Conservation (phyloP, 2,329 filamentous ascomycete genomes). For the Ilyonectria sp. region DNA sequence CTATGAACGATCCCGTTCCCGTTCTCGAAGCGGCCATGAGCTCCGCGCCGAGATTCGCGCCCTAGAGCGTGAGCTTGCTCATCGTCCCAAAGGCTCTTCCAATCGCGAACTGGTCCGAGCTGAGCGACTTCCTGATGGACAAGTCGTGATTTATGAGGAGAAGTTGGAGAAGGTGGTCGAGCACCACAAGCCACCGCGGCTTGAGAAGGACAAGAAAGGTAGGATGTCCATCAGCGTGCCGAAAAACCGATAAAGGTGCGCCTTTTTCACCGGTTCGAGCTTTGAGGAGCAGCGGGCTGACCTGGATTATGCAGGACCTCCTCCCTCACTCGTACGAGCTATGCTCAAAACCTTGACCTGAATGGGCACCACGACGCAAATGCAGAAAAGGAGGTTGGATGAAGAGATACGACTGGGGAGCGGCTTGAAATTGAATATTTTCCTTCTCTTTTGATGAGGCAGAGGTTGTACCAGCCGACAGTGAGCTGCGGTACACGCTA, state of each 20-base stretch:
- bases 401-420: slow-evolving; percentile 12
- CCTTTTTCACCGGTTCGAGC: slow-evolving; percentile 43
- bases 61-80: slow-evolving; percentile 70
- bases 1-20: slow-evolving; percentile 59
- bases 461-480: slow-evolving; percentile 4
- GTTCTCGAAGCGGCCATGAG: slow-evolving; percentile 69
- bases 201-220: slow-evolving; percentile 96
- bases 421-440: slow-evolving; percentile 27
- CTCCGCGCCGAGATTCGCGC: slow-evolving; percentile 81
- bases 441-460: slow-evolving; percentile 17
- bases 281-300: slow-evolving; percentile 50
- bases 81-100: slow-evolving; percentile 53
- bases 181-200: slow-evolving; percentile 72
- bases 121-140: slow-evolving; percentile 72
- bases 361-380: slow-evolving; percentile 37
- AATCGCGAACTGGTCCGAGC: slow-evolving; percentile 70
- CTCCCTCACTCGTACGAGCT: slow-evolving; percentile 74
- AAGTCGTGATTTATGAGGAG: slow-evolving; percentile 76
- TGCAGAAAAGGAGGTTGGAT: slow-evolving; percentile 11
- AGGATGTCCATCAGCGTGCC: slow-evolving; percentile 90
- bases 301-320: slow-evolving; percentile 67
- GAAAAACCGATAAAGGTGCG: slow-evolving; percentile 74
- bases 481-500: not conserved
- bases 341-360: slow-evolving; percentile 81
- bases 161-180: slow-evolving; percentile 70